phyloP scores from a whole-genome alignment of 306 rosid species.

The Prunus mongolica region DNA sequence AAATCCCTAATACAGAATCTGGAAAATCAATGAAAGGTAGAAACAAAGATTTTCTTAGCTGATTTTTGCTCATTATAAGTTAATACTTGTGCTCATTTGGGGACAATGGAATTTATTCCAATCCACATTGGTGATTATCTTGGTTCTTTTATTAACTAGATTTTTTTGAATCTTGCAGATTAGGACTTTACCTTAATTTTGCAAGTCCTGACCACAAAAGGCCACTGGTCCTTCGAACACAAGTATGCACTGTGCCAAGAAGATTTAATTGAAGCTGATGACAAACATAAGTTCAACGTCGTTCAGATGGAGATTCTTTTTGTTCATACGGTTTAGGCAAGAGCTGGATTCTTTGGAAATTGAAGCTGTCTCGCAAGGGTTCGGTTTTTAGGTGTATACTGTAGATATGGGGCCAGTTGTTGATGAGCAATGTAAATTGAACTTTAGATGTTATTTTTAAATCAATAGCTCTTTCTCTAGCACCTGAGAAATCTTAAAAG shows the following conservation, averaged over 20 bases:
- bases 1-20: background rate
- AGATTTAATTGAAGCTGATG: conserved; percentile 18
- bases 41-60: background rate
- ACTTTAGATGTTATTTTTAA: background rate
- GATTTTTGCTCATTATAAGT: too few species aligned
- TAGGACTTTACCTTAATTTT: conserved; percentile 12
- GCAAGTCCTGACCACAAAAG: conserved; percentile 6
- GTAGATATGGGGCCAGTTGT: conserved; percentile 42
- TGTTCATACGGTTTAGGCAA: conserved; percentile 23
- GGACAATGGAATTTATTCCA: background rate
- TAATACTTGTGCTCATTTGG: background rate
- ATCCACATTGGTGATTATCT: background rate
- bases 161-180: conserved; percentile 1
- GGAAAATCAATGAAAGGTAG: background rate
- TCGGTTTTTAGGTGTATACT: conserved; percentile 34
- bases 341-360: conserved; percentile 36
- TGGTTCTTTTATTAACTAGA: background rate
- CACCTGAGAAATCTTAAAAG: background rate
- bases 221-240: conserved; percentile 7
- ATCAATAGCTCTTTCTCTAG: background rate
- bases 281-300: conserved; percentile 16
- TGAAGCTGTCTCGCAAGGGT: conserved; percentile 24
- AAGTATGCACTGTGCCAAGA: conserved; percentile 24
- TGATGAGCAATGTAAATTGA: conserved; percentile 29
- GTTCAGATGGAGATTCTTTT: conserved; percentile 14